Evolutionary conservation across 2,329 filamentous ascomycete species (phyloP), one percentile per base, ranked within the genome.

Genomic region (Cladosporium sp.): DNA sequence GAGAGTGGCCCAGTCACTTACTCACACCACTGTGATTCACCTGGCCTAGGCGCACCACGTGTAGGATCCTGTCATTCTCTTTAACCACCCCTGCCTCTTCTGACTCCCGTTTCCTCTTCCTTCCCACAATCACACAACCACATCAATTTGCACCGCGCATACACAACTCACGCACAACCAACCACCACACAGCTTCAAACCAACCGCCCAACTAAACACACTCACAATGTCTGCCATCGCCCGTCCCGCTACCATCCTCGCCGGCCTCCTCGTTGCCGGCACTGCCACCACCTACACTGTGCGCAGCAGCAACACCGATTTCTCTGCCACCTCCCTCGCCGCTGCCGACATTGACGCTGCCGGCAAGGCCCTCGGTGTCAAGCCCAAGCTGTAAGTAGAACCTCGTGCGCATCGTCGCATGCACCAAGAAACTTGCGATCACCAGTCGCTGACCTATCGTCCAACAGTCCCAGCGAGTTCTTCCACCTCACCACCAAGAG

Each of bases 381-480:
- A 60, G 59, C 42, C 52, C 22, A 60, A 58, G 59, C 59, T 60
- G 59, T 60, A 49, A 60, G 59, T 52, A 22, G 36, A 25, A n/a
- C 47, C 7, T 22, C 17, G 42, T 22, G 34, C 15, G 9, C 19
- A 47, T 12, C 25, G 25, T 47, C 43, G 43, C 43, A 30, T 30
- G 9, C 6, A 25, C 25, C 15, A 9, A 34, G 20, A 45, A 45
- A 51, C 3, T 25, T 14, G 40, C n/a, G 19, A 43, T 25, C 11
- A 19, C 17, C 40, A 5, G 19, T 19, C 9, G 19, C 40, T 43
- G 19, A 43, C 19, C 7, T 19, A 2, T 17, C 54, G 11, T 28
- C 19, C 37, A 2, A 34, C 28, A 65, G 63, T 7, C 63, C 63
- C 9, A 60, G 60, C 15, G 64, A 64, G 60, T 63, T 65, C 63